Evolutionary conservation across 768 basidiomycete species (phyloP), one percentile per base, ranked within the genome.

Genomic region (Phylloporus sp.): DNA sequence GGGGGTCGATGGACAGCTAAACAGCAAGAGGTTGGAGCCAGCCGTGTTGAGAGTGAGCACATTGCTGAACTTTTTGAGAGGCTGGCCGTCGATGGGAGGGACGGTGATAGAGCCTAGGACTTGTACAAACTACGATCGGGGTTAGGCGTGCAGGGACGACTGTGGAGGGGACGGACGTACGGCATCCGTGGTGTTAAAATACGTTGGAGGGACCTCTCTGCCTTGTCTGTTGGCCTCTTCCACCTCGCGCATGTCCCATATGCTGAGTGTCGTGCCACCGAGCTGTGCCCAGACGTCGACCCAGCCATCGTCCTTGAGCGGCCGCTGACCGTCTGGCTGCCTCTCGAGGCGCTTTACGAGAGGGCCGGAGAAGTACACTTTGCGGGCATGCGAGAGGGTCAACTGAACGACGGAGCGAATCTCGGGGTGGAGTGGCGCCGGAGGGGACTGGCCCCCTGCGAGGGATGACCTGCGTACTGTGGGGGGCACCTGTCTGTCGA

Each of bases 31-130:
- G 63, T 98, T 97, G 24, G 84, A 84, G 18, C 95, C 95, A 1
- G 94, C 95, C 6, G 90, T 95, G 63, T 94, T 99, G 55, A 99
- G 74, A 0, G 90, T 90, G 47, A 97, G 77, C 42, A 97, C 86
- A 61, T 90, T 88, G 0, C 72, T 72, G 56, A 81, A 87, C 53
- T 80, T 78, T 59, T 78, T 76, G 0, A 75, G 55, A 1, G 84
- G 80, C 1, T 69, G 53, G 10, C 64, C 71, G 1, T 71, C 61
- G 0, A 77, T 75, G 7, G 78, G 71, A 1, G 84, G 83, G 17
- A 80, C 71, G 0, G 85, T 84, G 13, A 90, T 75, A 0, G 85
- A 78, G 15, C 87, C 88, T 6, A 90, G 66, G 26, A 90, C 86
- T 58, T 86, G 81, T 2, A 90, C 78, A 50, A 90, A 90, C 87